Evolutionary conservation across 768 basidiomycete species (phyloP).

Genomic region (Phaeolepiota aurea): DNA sequence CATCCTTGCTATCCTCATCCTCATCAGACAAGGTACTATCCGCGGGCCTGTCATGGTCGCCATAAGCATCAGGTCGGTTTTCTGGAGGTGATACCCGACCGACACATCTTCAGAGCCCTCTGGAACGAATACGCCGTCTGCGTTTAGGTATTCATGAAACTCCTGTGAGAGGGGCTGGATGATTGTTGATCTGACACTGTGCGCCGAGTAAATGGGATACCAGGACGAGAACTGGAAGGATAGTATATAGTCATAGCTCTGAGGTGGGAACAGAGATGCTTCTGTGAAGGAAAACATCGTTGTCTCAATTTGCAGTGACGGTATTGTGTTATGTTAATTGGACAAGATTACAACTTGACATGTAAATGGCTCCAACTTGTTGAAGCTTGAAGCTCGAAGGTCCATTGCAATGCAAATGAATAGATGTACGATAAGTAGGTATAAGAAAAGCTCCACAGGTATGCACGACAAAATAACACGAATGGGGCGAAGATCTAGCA

Average conservation of each 20-base stretch:
- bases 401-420: no score
- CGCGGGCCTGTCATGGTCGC: constrained; percentile 29
- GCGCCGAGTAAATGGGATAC: constrained; percentile 61
- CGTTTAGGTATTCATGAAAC: constrained; percentile 66
- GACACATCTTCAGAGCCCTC: constrained; percentile 75
- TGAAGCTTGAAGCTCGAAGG: no score
- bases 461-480: neutral
- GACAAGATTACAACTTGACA: no score
- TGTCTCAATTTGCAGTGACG: no score
- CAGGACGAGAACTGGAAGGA: constrained; percentile 81
- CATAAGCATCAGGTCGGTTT: constrained; percentile 3
- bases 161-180: constrained; percentile 57
- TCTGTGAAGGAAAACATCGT: no score
- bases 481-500: neutral
- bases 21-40: constrained; percentile 56
- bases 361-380: no score
- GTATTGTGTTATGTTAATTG: no score
- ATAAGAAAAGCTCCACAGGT: neutral
- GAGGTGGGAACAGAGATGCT: constrained; percentile 39
- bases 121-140: constrained; percentile 82
- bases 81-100: constrained; percentile 16
- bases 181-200: constrained; percentile 66
- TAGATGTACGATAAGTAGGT: neutral
- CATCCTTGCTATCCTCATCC: constrained; percentile 30
- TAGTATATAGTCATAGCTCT: constrained; percentile 45